Conservation (phyloP, 306 rosid genomes). For the Vicia sativa region DNA sequence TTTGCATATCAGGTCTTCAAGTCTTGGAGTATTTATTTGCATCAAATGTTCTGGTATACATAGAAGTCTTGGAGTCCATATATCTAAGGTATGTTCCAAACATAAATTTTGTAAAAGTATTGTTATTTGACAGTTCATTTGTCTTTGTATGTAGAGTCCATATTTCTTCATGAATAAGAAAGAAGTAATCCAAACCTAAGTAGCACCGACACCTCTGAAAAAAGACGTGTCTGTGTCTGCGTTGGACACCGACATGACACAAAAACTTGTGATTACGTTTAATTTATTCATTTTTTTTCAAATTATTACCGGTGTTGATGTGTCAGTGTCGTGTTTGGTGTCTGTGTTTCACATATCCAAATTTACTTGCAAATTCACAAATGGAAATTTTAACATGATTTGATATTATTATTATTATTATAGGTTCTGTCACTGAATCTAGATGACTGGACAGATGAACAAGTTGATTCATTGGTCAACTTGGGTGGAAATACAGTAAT, state of each 20-base stretch:
- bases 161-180: no score
- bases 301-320: no score
- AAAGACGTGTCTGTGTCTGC: no score
- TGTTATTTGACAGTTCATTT: not conserved
- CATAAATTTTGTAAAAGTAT: conserved; percentile 3
- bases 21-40: conserved; percentile 78
- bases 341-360: no score
- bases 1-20: conserved; percentile 67
- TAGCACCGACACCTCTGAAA: no score
- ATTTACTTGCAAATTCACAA: not conserved
- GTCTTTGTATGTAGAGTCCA: no score
- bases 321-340: no score
- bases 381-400: conserved; percentile 31
- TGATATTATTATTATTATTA: conserved; percentile 31
- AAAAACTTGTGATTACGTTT: no score
- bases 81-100: conserved; percentile 72
- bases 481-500: conserved; percentile 77
- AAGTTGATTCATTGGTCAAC: conserved; percentile 66
- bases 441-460: conserved; percentile 88
- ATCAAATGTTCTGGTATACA: conserved; percentile 97
- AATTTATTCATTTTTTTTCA: no score
- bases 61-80: conserved; percentile 92
- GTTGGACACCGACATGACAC: no score
- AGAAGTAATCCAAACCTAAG: no score
- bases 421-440: conserved; percentile 92